A percentile compares a stretch with the other conserved stretches of the same genome.
These are phyloP conservation scores for Ormosia semicastrata DNA, from an alignment of 306 rosid genomes.

Conservation along the genomic window DNA sequence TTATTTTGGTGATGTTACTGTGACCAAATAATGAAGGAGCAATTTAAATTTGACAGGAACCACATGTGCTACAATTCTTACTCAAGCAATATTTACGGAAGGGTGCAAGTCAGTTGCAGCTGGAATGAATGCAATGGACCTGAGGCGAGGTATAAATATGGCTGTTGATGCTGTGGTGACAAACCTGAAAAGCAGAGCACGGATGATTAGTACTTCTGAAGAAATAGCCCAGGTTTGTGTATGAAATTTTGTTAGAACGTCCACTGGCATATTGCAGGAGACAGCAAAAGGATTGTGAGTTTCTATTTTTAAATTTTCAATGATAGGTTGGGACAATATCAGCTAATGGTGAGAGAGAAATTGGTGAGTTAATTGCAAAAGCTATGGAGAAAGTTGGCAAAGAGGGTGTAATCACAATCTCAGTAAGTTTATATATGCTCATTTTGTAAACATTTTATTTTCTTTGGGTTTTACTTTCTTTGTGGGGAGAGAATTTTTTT, in stretches of 20 bases:
- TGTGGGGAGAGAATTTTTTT: not conserved
- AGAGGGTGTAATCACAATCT: constrained; percentile 94
- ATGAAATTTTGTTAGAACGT: not conserved
- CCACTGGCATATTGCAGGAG: not conserved
- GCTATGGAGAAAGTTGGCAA: constrained; percentile 99
- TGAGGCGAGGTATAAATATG: constrained; percentile 87
- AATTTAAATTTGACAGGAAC: constrained; percentile 62
- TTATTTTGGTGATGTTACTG: not conserved
- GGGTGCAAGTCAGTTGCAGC: constrained; percentile 99
- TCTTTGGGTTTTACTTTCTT: not conserved
- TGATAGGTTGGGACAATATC: constrained; percentile 93
- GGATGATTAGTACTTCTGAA: constrained; percentile 94
- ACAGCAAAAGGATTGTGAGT: not conserved
- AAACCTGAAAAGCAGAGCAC: constrained; percentile 86
- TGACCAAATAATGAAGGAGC: not conserved
- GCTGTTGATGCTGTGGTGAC: constrained; percentile 93
- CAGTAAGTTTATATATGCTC: constrained; percentile 50
- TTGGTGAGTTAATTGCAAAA: constrained; percentile 96
- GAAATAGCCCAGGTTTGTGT: constrained; percentile 93
- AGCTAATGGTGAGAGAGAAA: constrained; percentile 95
- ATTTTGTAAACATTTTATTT: not conserved
- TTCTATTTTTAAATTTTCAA: not conserved
- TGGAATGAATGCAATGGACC: constrained; percentile 98
- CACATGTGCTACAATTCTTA: constrained; percentile 91
- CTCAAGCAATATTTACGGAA: constrained; percentile 83